Evolutionary conservation across 495 filamentous ascomycete species (phyloP), one percentile per base, ranked within the genome.

Genomic region (Daldinia concentrica): DNA sequence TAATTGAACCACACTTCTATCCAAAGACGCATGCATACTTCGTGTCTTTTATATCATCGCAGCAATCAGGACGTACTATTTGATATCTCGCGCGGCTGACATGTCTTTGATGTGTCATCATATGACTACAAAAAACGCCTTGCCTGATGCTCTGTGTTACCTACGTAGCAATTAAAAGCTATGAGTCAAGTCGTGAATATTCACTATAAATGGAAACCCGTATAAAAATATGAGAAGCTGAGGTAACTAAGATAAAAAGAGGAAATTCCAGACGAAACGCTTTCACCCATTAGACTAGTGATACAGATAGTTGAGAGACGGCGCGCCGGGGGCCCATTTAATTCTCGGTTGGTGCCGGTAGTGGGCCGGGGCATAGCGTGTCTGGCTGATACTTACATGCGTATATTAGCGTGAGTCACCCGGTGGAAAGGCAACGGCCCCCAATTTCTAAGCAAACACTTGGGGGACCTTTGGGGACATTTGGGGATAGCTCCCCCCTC

Each of bases 341-440:
- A 62, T 56, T 57, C 37, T 60, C 45, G 22, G 39, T 72, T 61
- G 64, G 52, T 72, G 64, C 55, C 60, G 54, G 54, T 60, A 64
- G 64, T 39, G 22, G 45, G 30, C 58, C 50, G 59, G 55, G 69
- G 17, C 24, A 45, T 22, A 55, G 17, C 9, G 9, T 48, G 17
- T 22, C 6, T 48, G n/a, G 43, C 43, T 9, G 30, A 32, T 11
- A 32, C 30, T 32, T 32, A 4, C 8, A 32, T 32, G 30, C 8
- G 12, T 26, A n/a, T 30, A 27, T 32, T 57, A 30, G 27, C 41
- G 19, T 73, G 70, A 69, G 54, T 73, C 70, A 73, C 61, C 57
- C 61, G 70, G 70, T 22, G 12, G 48, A 29, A 58, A 41, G 55
- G 64, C 4, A 52, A 19, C 14, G 29, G 50, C 34, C 30, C 63